Base-by-base conservation (phyloP, 192 early-diverging fungal species). In the Chytriomyces hyalinus region DNA sequence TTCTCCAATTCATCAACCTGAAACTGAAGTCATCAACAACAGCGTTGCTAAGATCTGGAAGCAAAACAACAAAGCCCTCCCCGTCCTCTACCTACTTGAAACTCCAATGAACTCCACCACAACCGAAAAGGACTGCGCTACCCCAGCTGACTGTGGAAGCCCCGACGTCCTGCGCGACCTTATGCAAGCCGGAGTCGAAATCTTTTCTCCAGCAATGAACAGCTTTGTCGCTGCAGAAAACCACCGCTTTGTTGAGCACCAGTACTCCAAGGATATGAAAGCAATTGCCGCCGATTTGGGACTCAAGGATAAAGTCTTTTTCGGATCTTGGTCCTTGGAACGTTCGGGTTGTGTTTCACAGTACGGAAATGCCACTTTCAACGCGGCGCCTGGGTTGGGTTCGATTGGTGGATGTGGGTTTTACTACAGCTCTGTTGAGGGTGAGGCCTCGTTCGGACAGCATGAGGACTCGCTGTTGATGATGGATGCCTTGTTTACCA, bases 271-370 rank as follows among this genome's bases (percentile, higher is more conserved):
- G 68, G 49, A 70, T 22, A 15, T 70, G 49, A 70, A 70, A 50
- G n/a, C 68, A 9, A 10, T 70, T 5, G 49, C n/a, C 3, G 13
- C 9, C 0, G 47, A 70, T 47, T 57, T 45, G 2, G 51, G 51
- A 26, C n/a, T 15, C 15, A 45, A 17, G 10, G 26, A 70, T 70
- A 24, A 15, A 26, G 13, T 49, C 65, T 76, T 70, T 47, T 59
- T 76, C 49, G 75, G 75, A 48, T 66, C 75, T 8, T 76, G 75
- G 75, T 66, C 63, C 4, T 26, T 76, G 10, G 75, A 76, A 2
- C 13, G 75, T 26, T 76, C 75, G 13, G 75, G 75, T 10, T 76
- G 68, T 57, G 68, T 45, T 53, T 70, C 68, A 11, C 68, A 70
- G 22, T 28, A 22, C 13, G 68, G 68, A 7, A 70, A 70, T 28